phyloP scores from a whole-genome alignment of 768 basidiomycete species.

The Termitomyces sp. region DNA sequence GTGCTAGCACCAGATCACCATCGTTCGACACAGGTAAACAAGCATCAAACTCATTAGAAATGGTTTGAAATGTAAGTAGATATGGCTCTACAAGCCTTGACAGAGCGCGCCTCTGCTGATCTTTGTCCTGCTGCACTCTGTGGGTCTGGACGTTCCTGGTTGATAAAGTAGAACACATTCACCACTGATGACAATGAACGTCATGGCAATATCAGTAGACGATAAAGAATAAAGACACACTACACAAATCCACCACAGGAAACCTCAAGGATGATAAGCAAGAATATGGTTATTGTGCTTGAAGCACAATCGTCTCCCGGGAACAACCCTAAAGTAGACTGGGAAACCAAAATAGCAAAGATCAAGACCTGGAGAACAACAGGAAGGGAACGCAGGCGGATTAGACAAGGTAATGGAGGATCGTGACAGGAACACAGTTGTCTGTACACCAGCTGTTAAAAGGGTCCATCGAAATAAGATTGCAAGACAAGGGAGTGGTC shows the following conservation, averaged over 20 bases:
- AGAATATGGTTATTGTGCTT: slow-evolving; percentile 54
- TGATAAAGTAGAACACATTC: slow-evolving; percentile 80
- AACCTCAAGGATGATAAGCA: slow-evolving; percentile 82
- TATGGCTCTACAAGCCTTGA: slow-evolving; percentile 40
- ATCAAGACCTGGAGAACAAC: slow-evolving; percentile 46
- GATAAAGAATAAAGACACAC: slow-evolving; percentile 36
- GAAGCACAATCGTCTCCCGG: slow-evolving; percentile 29
- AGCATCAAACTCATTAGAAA: background rate
- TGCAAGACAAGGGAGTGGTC: slow-evolving; percentile 66
- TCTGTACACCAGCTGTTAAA: slow-evolving; percentile 56
- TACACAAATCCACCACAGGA: slow-evolving; percentile 91
- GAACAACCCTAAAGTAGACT: slow-evolving; percentile 57
- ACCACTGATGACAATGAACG: slow-evolving; percentile 53
- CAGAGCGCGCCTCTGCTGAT: slow-evolving; percentile 67
- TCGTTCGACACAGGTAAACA: too few relatives aligned
- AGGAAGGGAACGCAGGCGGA: slow-evolving; percentile 46
- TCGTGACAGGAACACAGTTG: slow-evolving; percentile 71
- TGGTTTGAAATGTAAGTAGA: background rate
- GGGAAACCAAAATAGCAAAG: slow-evolving; percentile 47
- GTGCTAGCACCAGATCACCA: too few relatives aligned
- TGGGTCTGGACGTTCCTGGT: slow-evolving; percentile 58
- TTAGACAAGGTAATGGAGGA: slow-evolving; percentile 65
- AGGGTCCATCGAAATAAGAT: slow-evolving; percentile 29
- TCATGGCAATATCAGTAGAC: background rate
- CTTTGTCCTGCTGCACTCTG: slow-evolving; percentile 51